phyloP scores from a whole-genome alignment of 257 asterid genomes.

The Scutellaria barbata region DNA sequence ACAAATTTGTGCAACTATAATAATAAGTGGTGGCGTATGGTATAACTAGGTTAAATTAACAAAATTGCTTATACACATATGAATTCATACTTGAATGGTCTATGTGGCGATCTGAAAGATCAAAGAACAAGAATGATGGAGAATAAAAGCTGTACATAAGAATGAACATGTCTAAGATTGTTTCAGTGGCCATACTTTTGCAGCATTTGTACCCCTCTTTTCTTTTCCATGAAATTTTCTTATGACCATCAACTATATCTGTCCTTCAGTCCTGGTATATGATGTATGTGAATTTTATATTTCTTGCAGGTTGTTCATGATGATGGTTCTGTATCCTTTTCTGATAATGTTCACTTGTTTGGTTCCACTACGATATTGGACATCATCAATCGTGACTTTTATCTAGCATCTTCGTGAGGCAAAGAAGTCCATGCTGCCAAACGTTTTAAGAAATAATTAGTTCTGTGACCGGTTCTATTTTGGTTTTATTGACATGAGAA shows the following conservation, averaged over 20 bases:
- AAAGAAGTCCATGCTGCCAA: not conserved
- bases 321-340: conserved; percentile 98
- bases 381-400: not conserved
- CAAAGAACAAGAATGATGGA: conserved; percentile 1
- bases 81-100: not conserved
- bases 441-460: not conserved
- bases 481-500: not conserved
- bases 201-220: not conserved
- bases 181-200: not conserved
- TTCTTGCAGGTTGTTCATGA: conserved; percentile 82
- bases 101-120: not conserved
- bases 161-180: not conserved
- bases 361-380: not conserved
- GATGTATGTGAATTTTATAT: conserved; percentile 16
- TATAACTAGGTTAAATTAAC: not conserved
- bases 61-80: conserved; percentile 3
- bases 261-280: conserved; percentile 4
- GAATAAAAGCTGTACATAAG: not conserved
- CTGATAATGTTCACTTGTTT: conserved; percentile 7
- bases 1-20: not conserved
- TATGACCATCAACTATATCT: not conserved
- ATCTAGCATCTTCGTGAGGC: not conserved
- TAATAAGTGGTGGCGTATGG: not conserved
- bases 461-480: not conserved
- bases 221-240: not conserved